Evolutionary conservation across 768 basidiomycete genomes (phyloP), one percentile per base, ranked within the genome.

Genomic region (Naganishia friedmannii): DNA sequence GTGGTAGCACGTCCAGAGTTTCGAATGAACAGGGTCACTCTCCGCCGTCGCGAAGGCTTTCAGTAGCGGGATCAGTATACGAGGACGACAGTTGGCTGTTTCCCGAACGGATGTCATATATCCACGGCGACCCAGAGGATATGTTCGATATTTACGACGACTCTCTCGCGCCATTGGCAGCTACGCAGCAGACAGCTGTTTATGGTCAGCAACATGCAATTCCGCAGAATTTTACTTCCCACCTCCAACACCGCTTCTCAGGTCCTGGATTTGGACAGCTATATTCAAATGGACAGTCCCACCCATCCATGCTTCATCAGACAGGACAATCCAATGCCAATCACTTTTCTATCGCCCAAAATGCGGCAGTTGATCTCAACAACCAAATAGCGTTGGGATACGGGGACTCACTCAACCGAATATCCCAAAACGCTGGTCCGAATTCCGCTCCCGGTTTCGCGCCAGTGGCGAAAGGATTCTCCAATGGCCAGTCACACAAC

Each of bases 71-170:
- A 21, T 63, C 60, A 23, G 28, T 12, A 15, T 63, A 63, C 39
- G 60, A 63, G 29, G 60, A 63, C 60, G 60, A 63, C 42, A 63
- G 60, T 42, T 63, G 60, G 60, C 21, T 63, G 21, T 63, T 63
- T 45, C 60, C 60, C 17, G 60, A 63, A 63, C 60, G 60, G 29
- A 63, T 63, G 60, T 63, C 60, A 7, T 63, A 63, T 29, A 63
- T 63, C 21, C 60, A 63, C 60, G 60, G 60, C 39, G 60, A 63
- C 29, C 60, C 60, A 26, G 17, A 17, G 7, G 60, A 63, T 28
- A 63, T 63, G 60, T 63, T 63, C 23, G 60, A 63, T 46, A 63
- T 63, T 21, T 63, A 63, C 60, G 60, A 63, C 60, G 60, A 63
- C 3, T 63, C 60, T 26, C 60, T 63, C 29, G n/a, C 60, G 26